Percentiles rank a stretch among this genome's conserved stretches.
phyloP scores from a whole-genome alignment of 106 monocot species.

The Dioscorea dumetorum region DNA sequence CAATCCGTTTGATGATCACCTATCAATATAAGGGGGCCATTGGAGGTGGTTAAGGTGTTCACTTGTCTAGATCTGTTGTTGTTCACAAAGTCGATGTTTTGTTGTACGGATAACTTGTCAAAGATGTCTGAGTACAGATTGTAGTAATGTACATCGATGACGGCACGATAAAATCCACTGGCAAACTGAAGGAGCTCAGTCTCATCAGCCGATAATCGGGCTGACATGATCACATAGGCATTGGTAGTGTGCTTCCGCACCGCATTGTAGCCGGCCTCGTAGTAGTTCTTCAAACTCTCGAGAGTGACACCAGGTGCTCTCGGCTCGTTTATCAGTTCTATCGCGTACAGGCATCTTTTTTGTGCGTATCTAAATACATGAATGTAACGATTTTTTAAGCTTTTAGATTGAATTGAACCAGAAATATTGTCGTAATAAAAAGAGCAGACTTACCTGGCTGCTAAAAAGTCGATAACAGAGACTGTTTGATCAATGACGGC shows the following conservation, averaged over 20 bases:
- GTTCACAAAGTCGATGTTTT: slow-evolving; percentile 65
- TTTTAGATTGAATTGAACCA: too few relatives aligned
- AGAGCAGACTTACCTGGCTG: slow-evolving; percentile 30
- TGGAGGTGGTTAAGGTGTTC: slow-evolving; percentile 15
- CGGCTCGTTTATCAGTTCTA: slow-evolving; percentile 81
- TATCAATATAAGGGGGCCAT: slow-evolving; percentile 61
- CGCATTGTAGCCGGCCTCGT: slow-evolving; percentile 44
- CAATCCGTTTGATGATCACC: slow-evolving; percentile 25
- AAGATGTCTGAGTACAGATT: slow-evolving; percentile 40
- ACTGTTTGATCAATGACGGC: slow-evolving; percentile 43
- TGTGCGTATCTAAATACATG: slow-evolving; percentile 33
- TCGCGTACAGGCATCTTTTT: slow-evolving; percentile 28
- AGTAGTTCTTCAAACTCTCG: slow-evolving; percentile 48
- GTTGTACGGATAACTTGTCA: slow-evolving; percentile 28
- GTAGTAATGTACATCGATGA: slow-evolving; percentile 85
- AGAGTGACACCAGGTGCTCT: slow-evolving; percentile 39
- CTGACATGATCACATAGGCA: slow-evolving; percentile 80
- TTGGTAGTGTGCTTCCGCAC: slow-evolving; percentile 43
- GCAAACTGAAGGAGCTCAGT: slow-evolving; percentile 63
- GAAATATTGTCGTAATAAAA: neutral
- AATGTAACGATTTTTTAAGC: neutral
- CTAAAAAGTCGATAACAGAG: slow-evolving; percentile 54
- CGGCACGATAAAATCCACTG: slow-evolving; percentile 34
- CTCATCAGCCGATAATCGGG: slow-evolving; percentile 18
- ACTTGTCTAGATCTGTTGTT: slow-evolving; percentile 36